These are phyloP conservation scores for Aureobasidium sp. DNA, from an alignment of 2,329 filamentous ascomycete genomes.

Conservation along the genomic window DNA sequence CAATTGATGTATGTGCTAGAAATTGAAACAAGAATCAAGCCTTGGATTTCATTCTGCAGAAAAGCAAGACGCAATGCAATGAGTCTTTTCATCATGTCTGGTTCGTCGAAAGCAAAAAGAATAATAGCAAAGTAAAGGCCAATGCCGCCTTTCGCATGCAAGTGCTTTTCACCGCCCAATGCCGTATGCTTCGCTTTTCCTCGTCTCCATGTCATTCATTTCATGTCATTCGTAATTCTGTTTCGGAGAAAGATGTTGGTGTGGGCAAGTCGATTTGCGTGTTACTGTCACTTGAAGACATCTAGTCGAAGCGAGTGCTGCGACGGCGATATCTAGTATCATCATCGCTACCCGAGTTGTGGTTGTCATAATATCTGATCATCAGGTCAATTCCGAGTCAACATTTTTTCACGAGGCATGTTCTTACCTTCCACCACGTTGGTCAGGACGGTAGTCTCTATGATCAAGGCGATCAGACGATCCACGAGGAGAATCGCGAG, in stretches of 20 bases:
- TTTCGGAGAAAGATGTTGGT: neutral
- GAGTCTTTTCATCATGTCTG: neutral
- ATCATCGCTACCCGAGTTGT: neutral
- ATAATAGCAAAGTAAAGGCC: neutral
- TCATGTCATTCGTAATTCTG: neutral
- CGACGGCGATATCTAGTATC: neutral
- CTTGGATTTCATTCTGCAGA: neutral
- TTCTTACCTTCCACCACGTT: neutral
- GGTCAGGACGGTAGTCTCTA: neutral
- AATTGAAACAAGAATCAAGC: neutral
- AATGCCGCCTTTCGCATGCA: neutral
- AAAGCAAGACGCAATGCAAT: neutral
- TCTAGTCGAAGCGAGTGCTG: constrained; percentile 1
- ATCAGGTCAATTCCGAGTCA: neutral
- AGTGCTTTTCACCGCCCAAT: constrained; percentile 1
- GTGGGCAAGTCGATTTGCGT: neutral
- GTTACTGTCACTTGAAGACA: neutral
- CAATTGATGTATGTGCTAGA: neutral
- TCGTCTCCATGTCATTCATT: neutral
- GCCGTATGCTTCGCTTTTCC: neutral
- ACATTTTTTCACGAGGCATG: no score
- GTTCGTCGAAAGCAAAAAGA: neutral
- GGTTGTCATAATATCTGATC: neutral
- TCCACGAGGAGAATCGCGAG: neutral
- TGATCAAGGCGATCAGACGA: neutral